A percentile compares a stretch with the other conserved stretches of the same genome.
Evolutionary conservation across 2,329 filamentous ascomycete species (phyloP).

Genomic region (Apiospora arundinis): DNA sequence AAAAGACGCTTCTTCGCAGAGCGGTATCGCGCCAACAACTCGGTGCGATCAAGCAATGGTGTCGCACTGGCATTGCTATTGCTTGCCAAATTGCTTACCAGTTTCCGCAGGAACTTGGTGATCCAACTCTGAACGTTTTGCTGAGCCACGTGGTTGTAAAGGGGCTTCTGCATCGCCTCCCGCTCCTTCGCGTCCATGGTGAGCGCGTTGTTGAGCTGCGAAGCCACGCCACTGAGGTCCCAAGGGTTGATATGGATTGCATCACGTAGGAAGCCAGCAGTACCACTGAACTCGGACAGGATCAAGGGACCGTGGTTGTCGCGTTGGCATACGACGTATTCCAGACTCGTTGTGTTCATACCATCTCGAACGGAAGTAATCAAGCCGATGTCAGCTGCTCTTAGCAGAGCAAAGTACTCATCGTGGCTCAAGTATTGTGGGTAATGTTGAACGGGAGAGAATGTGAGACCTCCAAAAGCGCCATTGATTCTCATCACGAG

Average conservation of each 20-base stretch:
- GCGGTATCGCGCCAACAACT: conserved; percentile 76
- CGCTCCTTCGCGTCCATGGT: conserved; percentile 74
- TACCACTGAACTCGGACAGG: conserved; percentile 95
- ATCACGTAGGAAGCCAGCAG: conserved; percentile 81
- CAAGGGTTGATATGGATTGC: conserved; percentile 98
- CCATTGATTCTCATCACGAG: conserved; percentile 93
- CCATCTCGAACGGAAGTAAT: conserved; percentile 96
- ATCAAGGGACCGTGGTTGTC: conserved; percentile 87
- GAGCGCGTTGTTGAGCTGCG: conserved; percentile 81
- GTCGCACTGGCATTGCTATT: conserved; percentile 79
- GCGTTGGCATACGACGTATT: conserved; percentile 92
- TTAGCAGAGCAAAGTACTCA: conserved; percentile 94
- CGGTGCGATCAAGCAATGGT: conserved; percentile 78
- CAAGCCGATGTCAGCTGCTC: conserved; percentile 86
- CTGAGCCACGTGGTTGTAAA: conserved; percentile 84
- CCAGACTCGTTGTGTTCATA: conserved; percentile 96
- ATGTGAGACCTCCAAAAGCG: conserved; percentile 84
- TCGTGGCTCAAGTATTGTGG: conserved; percentile 88
- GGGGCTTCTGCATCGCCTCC: conserved; percentile 70
- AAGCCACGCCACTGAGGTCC: conserved; percentile 85
- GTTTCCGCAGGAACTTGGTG: conserved; percentile 75
- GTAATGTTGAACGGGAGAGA: conserved; percentile 92
- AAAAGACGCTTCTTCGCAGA: conserved; percentile 81
- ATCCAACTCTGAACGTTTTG: conserved; percentile 91
- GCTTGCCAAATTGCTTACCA: conserved; percentile 80